These are phyloP conservation scores for Neurospora sp. DNA, from an alignment of 2,329 filamentous ascomycete genomes.

Conservation along the genomic window DNA sequence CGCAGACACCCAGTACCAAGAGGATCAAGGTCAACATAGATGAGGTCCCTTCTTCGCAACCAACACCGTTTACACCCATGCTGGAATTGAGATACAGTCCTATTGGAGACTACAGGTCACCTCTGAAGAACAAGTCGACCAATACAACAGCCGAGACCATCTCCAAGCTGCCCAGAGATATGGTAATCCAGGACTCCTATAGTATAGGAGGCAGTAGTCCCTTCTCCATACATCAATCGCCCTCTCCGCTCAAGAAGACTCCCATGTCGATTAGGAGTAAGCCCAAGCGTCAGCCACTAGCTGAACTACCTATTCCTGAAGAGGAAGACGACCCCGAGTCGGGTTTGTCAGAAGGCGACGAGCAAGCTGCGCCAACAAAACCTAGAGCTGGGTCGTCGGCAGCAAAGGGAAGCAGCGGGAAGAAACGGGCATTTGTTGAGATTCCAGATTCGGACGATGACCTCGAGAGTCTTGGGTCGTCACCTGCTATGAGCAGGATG, in stretches of 20 bases:
- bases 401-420: neutral
- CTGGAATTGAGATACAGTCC: constrained; percentile 28
- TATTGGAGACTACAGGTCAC: constrained; percentile 23
- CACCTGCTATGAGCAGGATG: constrained; percentile 2
- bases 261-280: constrained; percentile 1
- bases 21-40: constrained; percentile 27
- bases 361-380: constrained; percentile 6
- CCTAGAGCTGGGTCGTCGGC: neutral
- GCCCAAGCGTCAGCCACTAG: constrained; percentile 4
- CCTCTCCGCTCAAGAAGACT: constrained; percentile 8
- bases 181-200: constrained; percentile 38
- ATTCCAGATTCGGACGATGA: constrained; percentile 44
- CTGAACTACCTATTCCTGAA: neutral
- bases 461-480: constrained; percentile 18
- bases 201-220: constrained; percentile 23
- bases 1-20: constrained; percentile 30
- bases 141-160: constrained; percentile 15
- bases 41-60: constrained; percentile 36
- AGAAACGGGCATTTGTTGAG: constrained; percentile 20
- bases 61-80: constrained; percentile 31
- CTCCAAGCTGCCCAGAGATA: constrained; percentile 17
- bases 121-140: constrained; percentile 27
- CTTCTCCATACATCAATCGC: constrained; percentile 7
- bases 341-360: neutral
- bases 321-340: constrained; percentile 1